Evolutionary conservation across 495 filamentous ascomycete species (phyloP), one percentile per base, ranked within the genome.

Genomic region (Patellaria atrata): DNA sequence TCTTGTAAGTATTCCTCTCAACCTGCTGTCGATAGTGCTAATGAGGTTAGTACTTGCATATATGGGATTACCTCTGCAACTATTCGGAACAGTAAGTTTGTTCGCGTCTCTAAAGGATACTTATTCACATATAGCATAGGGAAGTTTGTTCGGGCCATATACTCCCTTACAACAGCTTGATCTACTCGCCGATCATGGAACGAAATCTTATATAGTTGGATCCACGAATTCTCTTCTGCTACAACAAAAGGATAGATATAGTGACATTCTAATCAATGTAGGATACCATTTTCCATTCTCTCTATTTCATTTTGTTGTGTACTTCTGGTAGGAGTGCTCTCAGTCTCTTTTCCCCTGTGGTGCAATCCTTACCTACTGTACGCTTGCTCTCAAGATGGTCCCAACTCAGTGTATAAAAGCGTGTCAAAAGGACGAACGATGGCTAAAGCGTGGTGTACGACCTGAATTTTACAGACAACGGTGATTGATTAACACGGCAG

Each of bases 101-200:
- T 30, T 38, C 23, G 21, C 21, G 33, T 24, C 35, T 34, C 28
- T 9, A 1, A 9, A 24, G 22, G 11, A 4, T 27, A 16, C 1
- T 35, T 32, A n/a, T n/a, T n/a, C 48, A 58, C 43, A 64, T 33
- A 13, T 35, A 12, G 34, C 33, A 4, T 39, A 86, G 76, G 89
- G 89, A 31, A 86, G 82, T 54, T 68, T 97, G 43, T 94, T 96
- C 53, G 87, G 89, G 1, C 89, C 89, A 0, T 97, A 97, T 58
- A 97, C 91, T 2, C 89, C 89, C 13, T 58, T 97, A 16, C 89
- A 97, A 56, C 86, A 94, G 57, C 72, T 97, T 35, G 89, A 97
- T 59, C 62, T 94, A 37, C 70, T 97, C 15, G 86, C 89, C 30
- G 89, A 97, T 53, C 71, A 84, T 41, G 85, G 82, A 12, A 97